Conservation (phyloP, 345 rosid genomes). For the Mallotus nudiflorus region DNA sequence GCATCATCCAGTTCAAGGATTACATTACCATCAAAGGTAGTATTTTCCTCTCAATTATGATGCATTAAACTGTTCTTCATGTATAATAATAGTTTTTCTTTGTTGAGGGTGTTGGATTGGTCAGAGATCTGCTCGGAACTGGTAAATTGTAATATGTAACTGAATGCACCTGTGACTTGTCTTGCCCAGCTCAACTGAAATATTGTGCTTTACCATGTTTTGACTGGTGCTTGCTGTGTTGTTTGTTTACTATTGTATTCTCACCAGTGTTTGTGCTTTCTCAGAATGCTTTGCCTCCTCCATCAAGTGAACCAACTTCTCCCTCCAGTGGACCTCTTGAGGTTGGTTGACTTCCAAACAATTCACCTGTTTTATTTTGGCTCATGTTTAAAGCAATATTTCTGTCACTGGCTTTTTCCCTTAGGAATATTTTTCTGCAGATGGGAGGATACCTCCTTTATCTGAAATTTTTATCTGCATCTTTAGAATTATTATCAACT, state of each 20-base stretch:
- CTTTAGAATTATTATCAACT: neutral
- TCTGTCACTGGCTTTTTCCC: neutral
- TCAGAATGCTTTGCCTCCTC: slow-evolving; percentile 59
- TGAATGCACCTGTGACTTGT: neutral
- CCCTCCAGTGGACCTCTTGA: slow-evolving; percentile 43
- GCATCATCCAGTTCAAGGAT: slow-evolving; percentile 22
- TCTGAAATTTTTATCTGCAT: neutral
- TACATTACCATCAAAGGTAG: slow-evolving; percentile 28
- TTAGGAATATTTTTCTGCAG: neutral
- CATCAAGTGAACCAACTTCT: slow-evolving; percentile 40
- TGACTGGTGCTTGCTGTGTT: no score
- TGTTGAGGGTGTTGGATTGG: neutral
- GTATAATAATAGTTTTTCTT: neutral
- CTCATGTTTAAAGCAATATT: neutral
- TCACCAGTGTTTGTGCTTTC: slow-evolving; percentile 19
- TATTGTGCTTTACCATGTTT: no score
- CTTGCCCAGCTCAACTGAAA: no score
- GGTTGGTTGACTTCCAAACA: slow-evolving; percentile 40
- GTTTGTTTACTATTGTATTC: neutral
- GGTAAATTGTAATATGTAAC: neutral
- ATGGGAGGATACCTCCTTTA: neutral
- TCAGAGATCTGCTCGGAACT: neutral
- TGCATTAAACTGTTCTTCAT: neutral
- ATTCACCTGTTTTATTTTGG: neutral
- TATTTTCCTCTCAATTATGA: neutral